phyloP scores from a whole-genome alignment of 192 early-diverging fungal genomes.

The Backusella parvicylindrica region DNA sequence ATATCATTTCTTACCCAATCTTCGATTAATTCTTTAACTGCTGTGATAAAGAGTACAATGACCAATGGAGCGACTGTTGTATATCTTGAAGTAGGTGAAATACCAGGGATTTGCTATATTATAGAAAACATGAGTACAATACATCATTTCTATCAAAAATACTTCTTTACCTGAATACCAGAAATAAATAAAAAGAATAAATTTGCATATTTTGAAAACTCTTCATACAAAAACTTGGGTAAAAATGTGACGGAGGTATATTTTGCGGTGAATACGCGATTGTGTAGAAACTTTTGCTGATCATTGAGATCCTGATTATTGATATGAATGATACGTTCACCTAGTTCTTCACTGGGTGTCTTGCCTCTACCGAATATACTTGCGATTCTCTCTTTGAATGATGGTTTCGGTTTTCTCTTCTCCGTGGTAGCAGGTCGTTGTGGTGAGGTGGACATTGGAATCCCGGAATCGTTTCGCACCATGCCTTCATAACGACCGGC shows the following conservation, averaged over 20 bases:
- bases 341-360: not conserved
- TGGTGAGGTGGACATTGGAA: not conserved
- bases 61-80: slow-evolving; percentile 85
- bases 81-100: slow-evolving; percentile 89
- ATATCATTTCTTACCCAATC: slow-evolving; percentile 65
- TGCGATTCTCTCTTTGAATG: not conserved
- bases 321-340: slow-evolving; percentile 79
- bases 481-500: slow-evolving; percentile 5
- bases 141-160: too few relatives aligned
- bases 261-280: slow-evolving; percentile 93
- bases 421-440: not conserved
- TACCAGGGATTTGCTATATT: slow-evolving; percentile 87
- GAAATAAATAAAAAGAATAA: slow-evolving; percentile 98
- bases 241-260: slow-evolving; percentile 91
- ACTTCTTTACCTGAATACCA: slow-evolving; percentile 75
- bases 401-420: not conserved
- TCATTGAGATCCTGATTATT: slow-evolving; percentile 81
- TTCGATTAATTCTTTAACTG: slow-evolving; percentile 91
- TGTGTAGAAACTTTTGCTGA: slow-evolving; percentile 83
- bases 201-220: slow-evolving; percentile 99
- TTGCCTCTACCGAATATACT: not conserved
- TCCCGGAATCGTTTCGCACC: not conserved
- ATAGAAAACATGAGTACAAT: too few relatives aligned
- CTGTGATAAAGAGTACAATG: slow-evolving; percentile 86
- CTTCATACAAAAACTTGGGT: slow-evolving; percentile 93